Conservation (phyloP, 495 filamentous ascomycete species). For the Tricharina praecox region DNA sequence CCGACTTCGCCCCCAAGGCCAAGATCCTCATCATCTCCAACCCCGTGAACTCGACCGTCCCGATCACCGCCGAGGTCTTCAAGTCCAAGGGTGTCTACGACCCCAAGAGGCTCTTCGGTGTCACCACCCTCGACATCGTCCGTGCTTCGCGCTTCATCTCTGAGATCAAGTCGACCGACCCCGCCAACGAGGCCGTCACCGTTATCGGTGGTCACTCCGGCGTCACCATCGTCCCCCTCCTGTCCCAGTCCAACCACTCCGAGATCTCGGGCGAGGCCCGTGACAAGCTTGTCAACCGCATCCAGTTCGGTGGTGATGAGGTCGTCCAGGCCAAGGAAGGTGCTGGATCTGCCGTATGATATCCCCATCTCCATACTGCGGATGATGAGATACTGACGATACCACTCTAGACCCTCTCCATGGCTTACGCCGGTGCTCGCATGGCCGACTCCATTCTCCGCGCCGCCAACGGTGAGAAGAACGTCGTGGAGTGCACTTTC, state of each 20-base stretch:
- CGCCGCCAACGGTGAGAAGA: slow-evolving; percentile 84
- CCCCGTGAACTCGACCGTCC: slow-evolving; percentile 98
- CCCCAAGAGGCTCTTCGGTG: slow-evolving; percentile 95
- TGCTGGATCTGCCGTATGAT: slow-evolving; percentile 62
- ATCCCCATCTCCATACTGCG: background rate
- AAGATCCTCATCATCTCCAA: slow-evolving; percentile 96
- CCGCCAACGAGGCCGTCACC: slow-evolving; percentile 77
- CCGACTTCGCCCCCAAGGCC: slow-evolving; percentile 75
- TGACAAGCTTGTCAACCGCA: slow-evolving; percentile 71
- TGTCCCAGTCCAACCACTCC: slow-evolving; percentile 82
- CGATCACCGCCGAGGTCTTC: slow-evolving; percentile 92
- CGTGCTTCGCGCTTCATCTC: slow-evolving; percentile 94
- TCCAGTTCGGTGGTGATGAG: slow-evolving; percentile 99
- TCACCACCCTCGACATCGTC: slow-evolving; percentile 97
- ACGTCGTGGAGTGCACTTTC: slow-evolving; percentile 88
- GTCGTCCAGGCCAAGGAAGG: slow-evolving; percentile 98
- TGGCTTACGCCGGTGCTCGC: slow-evolving; percentile 96
- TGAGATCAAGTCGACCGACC: slow-evolving; percentile 77
- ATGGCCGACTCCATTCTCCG: slow-evolving; percentile 91
- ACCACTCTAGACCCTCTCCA: slow-evolving; percentile 56
- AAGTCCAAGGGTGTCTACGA: slow-evolving; percentile 89
- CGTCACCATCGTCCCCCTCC: slow-evolving; percentile 92
- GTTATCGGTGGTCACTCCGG: slow-evolving; percentile 95
- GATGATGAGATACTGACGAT: background rate
- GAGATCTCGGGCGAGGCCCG: slow-evolving; percentile 56